These are phyloP conservation scores for Lentinula boryana DNA, from an alignment of 768 basidiomycete genomes.

Conservation along the genomic window DNA sequence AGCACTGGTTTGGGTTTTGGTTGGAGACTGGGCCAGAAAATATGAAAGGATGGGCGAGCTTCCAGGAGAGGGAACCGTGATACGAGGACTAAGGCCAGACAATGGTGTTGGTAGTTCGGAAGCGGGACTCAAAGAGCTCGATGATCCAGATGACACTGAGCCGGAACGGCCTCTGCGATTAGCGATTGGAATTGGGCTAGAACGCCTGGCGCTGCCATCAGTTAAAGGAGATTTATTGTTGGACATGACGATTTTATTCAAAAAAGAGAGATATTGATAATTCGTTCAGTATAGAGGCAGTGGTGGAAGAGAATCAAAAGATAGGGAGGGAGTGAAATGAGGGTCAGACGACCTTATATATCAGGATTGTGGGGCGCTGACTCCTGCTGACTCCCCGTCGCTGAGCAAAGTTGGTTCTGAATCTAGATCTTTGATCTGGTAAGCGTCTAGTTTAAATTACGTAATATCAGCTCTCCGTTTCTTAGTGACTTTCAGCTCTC, in stretches of 20 bases:
- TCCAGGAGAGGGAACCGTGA: slow-evolving; percentile 48
- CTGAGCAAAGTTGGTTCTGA: background rate
- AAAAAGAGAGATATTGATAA: background rate
- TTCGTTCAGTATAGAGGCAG: background rate
- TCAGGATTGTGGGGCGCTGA: background rate
- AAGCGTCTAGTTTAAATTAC: background rate
- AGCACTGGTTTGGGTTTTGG: slow-evolving; percentile 36
- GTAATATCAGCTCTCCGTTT: background rate
- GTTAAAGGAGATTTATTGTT: slow-evolving; percentile 17
- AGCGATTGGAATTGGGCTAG: slow-evolving; percentile 61
- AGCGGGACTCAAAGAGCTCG: slow-evolving; percentile 28
- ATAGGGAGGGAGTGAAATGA: background rate
- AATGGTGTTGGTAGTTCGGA: slow-evolving; percentile 48
- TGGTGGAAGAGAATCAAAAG: background rate
- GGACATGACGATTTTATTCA: slow-evolving; percentile 19
- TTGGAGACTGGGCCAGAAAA: slow-evolving; percentile 57
- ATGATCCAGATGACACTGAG: slow-evolving; percentile 56
- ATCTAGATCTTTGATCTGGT: background rate
- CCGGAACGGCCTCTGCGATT: slow-evolving; percentile 50
- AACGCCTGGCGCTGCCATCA: slow-evolving; percentile 37
- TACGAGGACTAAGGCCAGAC: slow-evolving; percentile 35
- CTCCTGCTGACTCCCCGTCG: background rate
- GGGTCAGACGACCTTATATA: slow-evolving; percentile 4
- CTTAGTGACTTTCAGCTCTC: too few species aligned
- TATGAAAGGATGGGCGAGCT: slow-evolving; percentile 69